Conservation (phyloP, 495 filamentous ascomycete genomes). For the Pseudevernia furfuracea region DNA sequence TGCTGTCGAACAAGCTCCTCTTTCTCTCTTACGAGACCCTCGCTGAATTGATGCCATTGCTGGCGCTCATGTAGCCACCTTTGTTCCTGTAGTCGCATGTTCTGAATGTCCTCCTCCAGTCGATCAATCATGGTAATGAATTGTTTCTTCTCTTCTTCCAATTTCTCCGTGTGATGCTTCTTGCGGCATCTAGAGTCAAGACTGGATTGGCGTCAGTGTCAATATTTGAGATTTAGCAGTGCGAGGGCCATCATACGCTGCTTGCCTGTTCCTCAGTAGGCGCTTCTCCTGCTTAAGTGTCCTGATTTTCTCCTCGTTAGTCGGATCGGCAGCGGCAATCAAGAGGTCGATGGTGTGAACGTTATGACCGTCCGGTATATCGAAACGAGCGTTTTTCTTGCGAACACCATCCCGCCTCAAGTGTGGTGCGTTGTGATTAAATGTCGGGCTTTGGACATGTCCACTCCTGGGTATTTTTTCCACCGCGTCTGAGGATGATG, state of each 20-base stretch:
- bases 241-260: conserved; percentile 61
- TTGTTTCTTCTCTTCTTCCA: conserved; percentile 94
- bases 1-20: conserved; percentile 83
- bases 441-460: conserved; percentile 60
- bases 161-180: conserved; percentile 95
- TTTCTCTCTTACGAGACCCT: conserved; percentile 74
- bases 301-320: conserved; percentile 90
- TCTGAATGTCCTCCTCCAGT: conserved; percentile 69
- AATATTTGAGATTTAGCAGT: conserved; percentile 4
- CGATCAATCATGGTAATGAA: conserved; percentile 64
- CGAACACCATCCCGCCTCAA: conserved; percentile 87
- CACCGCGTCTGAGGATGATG: conserved; percentile 47
- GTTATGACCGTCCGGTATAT: conserved; percentile 89
- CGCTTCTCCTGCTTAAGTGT: conserved; percentile 98
- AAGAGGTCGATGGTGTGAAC: conserved; percentile 91
- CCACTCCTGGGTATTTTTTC: conserved; percentile 63
- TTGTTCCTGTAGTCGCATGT: conserved; percentile 46
- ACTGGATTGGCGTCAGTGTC: conserved; percentile 45
- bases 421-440: conserved; percentile 67
- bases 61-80: conserved; percentile 62
- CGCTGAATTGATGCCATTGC: conserved; percentile 65
- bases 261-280: conserved; percentile 87
- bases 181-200: conserved; percentile 96
- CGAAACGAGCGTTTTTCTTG: conserved; percentile 99
- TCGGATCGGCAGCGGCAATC: conserved; percentile 64